Percentiles rank a stretch among this genome's conserved stretches.
Evolutionary conservation across 169 alveolate genomes (phyloP).

Genomic region (Hepatocystis sp.): DNA sequence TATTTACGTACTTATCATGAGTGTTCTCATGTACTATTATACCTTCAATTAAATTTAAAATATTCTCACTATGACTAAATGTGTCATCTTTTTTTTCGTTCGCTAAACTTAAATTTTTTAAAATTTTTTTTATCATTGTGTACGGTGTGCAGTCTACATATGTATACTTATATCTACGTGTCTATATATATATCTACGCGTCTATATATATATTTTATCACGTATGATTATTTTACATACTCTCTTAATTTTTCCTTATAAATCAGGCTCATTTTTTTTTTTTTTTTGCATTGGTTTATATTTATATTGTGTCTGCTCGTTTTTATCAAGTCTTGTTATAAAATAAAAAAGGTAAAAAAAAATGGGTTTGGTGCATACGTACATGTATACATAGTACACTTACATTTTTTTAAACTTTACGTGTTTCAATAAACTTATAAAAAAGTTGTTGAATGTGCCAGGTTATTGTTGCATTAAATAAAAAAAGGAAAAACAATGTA

Average conservation of each 20-base stretch:
- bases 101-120: conserved; percentile 41
- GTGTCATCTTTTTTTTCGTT: conserved; percentile 65
- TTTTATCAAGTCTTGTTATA: too few species aligned
- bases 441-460: too few species aligned
- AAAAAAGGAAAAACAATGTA: too few species aligned
- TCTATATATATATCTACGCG: background rate
- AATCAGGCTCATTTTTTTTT: background rate
- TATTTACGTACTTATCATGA: conserved; percentile 52
- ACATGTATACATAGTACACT: too few species aligned
- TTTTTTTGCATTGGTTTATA: background rate
- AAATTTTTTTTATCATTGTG: conserved; percentile 57
- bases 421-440: too few species aligned
- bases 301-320: too few species aligned
- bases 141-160: background rate
- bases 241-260: too few species aligned
- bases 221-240: background rate
- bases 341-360: too few species aligned
- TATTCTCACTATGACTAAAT: conserved; percentile 54
- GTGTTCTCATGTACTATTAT: conserved; percentile 49
- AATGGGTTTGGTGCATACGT: too few species aligned
- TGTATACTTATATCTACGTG: background rate
- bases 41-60: conserved; percentile 57
- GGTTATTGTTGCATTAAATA: too few species aligned
- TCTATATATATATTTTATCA: too few species aligned
- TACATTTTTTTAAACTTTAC: too few species aligned